phyloP scores from a whole-genome alignment of 1,284 basidiomycete species.

The Microbotryum intermedium region DNA sequence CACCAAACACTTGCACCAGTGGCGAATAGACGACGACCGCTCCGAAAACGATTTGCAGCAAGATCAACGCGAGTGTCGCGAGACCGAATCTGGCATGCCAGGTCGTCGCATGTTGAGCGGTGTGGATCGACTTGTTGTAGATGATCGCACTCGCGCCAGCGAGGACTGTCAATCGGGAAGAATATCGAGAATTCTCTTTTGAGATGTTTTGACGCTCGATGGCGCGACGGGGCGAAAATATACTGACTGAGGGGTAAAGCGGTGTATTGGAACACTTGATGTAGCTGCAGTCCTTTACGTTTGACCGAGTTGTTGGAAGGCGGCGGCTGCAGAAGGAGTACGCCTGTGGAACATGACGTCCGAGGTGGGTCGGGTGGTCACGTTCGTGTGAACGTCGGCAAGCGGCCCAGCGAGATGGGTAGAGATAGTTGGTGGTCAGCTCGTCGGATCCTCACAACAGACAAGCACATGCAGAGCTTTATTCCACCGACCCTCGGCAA shows the following conservation, averaged over 20 bases:
- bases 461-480: too few species aligned
- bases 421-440: too few species aligned
- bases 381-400: neutral
- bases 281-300: conserved; percentile 24
- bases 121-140: conserved; percentile 30
- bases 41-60: conserved; percentile 28
- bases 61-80: conserved; percentile 19
- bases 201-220: neutral
- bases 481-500: conserved; percentile 22
- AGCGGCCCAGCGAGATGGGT: neutral
- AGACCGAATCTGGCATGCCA: conserved; percentile 30
- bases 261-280: conserved; percentile 29
- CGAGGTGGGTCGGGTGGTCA: too few species aligned
- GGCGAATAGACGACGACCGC: conserved; percentile 26
- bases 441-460: too few species aligned
- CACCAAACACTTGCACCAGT: conserved; percentile 19
- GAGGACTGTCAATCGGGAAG: conserved; percentile 5
- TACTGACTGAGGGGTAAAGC: conserved; percentile 13
- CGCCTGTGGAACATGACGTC: conserved; percentile 6
- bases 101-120: conserved; percentile 26
- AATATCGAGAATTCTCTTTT: neutral
- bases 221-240: neutral
- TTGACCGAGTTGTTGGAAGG: conserved; percentile 18
- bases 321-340: conserved; percentile 29
- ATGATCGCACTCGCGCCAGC: conserved; percentile 26